Evolutionary conservation across 78 protist genomes (phyloP), one percentile per base, ranked within the genome.

Genomic region (Cyanophora paradoxa): DNA sequence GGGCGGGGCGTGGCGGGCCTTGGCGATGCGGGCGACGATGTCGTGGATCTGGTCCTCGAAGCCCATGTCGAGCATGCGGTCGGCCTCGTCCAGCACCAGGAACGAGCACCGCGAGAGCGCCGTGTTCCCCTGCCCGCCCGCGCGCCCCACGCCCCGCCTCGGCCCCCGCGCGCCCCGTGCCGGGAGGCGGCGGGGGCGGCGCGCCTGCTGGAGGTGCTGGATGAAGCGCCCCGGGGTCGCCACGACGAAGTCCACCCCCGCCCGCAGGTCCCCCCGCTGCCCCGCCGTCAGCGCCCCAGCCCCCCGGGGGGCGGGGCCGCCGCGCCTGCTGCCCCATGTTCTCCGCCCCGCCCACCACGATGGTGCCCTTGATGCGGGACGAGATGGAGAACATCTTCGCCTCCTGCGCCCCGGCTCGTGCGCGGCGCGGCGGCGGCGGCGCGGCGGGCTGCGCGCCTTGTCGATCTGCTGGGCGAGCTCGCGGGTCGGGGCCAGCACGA

Each of bases 1-100:
- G n/a, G n/a, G n/a, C n/a, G n/a, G n/a, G n/a, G n/a, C n/a, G n/a
- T n/a, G n/a, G n/a, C n/a, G n/a, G n/a, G n/a, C n/a, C n/a, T n/a
- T n/a, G 7, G 72, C 56, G 24, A 65, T 33, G 17, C 28, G 16
- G 1, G 26, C 48, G 54, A 65, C 37, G 28, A 65, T 30, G 22
- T 65, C 17, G 28, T 10, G 37, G 70, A 96, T 58, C 74, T 96
- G 92, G 31, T 81, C 86, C 66, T 88, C 94, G 52, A 90, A 90
- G 41, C 94, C 95, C 72, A 89, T 39, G 63, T 91, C 95, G 39
- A 91, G 86, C 95, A 91, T 89, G 52, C 81, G 61, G 75, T 91
- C 95, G 14, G 94, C 93, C 72, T 91, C 95, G 75, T 91, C 94
- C 30, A 91, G 61, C 44, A 87, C 93, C 28, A 88, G 71, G 42